phyloP scores from a whole-genome alignment of 805 yeast genomes.

The Saturnispora diversa region DNA sequence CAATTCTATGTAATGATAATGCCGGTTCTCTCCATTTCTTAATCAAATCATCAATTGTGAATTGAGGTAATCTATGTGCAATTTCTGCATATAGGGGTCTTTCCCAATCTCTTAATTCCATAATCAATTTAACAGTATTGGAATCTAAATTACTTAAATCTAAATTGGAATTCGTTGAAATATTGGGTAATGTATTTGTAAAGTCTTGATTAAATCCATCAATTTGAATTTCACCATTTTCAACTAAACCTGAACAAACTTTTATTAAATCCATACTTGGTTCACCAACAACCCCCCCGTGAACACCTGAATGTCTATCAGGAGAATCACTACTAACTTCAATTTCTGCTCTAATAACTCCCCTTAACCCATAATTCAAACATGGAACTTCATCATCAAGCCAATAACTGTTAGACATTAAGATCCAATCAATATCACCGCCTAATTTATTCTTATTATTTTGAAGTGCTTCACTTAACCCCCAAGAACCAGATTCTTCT shows the following conservation, averaged over 20 bases:
- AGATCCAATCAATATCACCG: slow-evolving; percentile 79
- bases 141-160: slow-evolving; percentile 7
- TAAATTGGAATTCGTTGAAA: neutral
- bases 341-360: slow-evolving; percentile 76
- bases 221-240: slow-evolving; percentile 46
- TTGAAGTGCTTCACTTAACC: slow-evolving; percentile 63
- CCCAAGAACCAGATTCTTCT: slow-evolving; percentile 88
- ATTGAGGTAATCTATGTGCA: slow-evolving; percentile 29
- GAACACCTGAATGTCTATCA: slow-evolving; percentile 93
- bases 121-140: neutral
- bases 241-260: slow-evolving; percentile 56
- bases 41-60: slow-evolving; percentile 44
- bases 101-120: slow-evolving; percentile 40
- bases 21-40: slow-evolving; percentile 89
- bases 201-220: slow-evolving; percentile 38
- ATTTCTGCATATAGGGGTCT: slow-evolving; percentile 54
- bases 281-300: slow-evolving; percentile 85
- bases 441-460: slow-evolving; percentile 50
- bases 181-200: neutral
- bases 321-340: slow-evolving; percentile 65
- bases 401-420: slow-evolving; percentile 92
- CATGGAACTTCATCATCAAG: slow-evolving; percentile 83
- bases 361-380: slow-evolving; percentile 88
- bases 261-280: slow-evolving; percentile 83
- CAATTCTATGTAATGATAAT: slow-evolving; percentile 73